Evolutionary conservation across 2,329 filamentous ascomycete genomes (phyloP), one percentile per base, ranked within the genome.

Genomic region (Thielaviopsis cerberus): DNA sequence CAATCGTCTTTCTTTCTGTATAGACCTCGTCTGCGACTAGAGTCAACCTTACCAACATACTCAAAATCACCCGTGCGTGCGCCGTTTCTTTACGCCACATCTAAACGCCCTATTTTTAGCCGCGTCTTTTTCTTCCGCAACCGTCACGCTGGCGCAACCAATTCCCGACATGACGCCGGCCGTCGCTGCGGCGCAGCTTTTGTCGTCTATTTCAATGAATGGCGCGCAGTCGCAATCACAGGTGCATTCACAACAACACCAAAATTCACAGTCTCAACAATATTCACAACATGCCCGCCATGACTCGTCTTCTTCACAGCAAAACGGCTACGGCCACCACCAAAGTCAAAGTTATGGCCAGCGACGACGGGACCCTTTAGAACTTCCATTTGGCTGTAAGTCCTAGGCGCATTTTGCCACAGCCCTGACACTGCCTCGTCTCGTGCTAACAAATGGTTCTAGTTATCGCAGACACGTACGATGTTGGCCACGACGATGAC

Each of bases 341-440:
- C 37, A 45, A 17, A 45, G 8, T 17, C 53, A 55, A 4, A 53
- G 20, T 24, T 27, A 51, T 37, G 25, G 1, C 25, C 37, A 60
- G 27, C 22, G 72, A 15, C 59, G 51, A 17, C 50, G 76, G 65
- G 74, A 79, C 64, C 70, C 74, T 22, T 30, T 54, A 59, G 73
- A 77, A 63, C 71, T 78, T 66, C 78, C 80, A 41, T 86, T 86
- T 75, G 83, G 82, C 66, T 86, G 82, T 86, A 75, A 64, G 82
- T 77, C 53, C 55, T 20, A 27, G n/a, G 51, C 51, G 26, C 23
- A 22, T 3, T 13, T 17, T 10, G n/a, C 11, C 20, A 24, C 20
- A 24, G 17, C 26, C 13, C 25, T 34, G 26, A 20, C 11, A 24
- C 24, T 26, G n/a, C 24, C 26, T 48, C 23, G 11, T 10, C 22